Base-by-base conservation (phyloP, 768 basidiomycete species). In the Suillus discolor region DNA sequence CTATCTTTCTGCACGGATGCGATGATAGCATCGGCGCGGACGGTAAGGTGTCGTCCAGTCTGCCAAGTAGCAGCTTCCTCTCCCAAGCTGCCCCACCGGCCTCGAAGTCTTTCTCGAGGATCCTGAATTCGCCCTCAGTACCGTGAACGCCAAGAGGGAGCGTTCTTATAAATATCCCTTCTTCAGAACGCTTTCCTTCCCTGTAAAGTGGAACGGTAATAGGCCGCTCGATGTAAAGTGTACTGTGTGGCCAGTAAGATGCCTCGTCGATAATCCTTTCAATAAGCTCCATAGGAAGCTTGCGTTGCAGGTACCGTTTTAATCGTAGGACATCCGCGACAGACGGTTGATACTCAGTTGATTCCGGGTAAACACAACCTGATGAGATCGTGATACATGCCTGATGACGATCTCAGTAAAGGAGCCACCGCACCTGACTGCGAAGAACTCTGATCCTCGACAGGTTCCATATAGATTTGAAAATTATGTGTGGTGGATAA, bases 201-300 rank as follows among this genome's bases (percentile, higher is more conserved):
- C 36, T 44, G 23, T 20, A 31, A 55, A 23, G 20, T 11, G 54
- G 63, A 23, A 42, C 20, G n/a, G 31, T 64, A 4, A 3, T 28
- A 16, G 61, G 31, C 16, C 41, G 54, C n/a, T 23, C 53, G n/a
- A 63, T 38, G 55, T 57, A 60, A 18, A 63, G 2, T n/a, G 65
- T 64, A 36, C 63, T 64, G 54, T 57, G 42, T 9, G 54, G 15
- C 62, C 65, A 64, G 36, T 64, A 66, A 25, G 28, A 59, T 16
- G 38, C 53, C 1, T 65, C 63, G 15, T 66, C 63, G n/a, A 66
- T 28, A 18, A 66, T 64, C 38, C 34, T 38, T 15, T 64, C 65
- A 25, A 65, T 45, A 18, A 64, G 62, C 31, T 64, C 65, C 25
- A 2, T 12, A 31, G 54, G 62, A 20, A 64, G 65, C 38, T 57